Evolutionary conservation across 1,139 yeast species (phyloP), one percentile per base, ranked within the genome.

Genomic region (Debaryomyces nepalensis): DNA sequence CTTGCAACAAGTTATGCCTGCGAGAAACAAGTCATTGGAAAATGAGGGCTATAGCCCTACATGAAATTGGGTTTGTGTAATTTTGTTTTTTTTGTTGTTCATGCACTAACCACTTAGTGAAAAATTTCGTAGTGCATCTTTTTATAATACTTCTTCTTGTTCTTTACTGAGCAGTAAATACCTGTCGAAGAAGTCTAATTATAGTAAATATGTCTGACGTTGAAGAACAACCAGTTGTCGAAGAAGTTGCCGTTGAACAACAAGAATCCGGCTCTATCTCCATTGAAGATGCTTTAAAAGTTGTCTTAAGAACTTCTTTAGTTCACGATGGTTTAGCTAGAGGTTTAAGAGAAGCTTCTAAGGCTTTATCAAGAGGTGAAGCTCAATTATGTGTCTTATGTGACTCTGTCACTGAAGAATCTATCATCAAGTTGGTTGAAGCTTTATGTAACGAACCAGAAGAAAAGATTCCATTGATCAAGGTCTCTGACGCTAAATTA

Each of bases 241-340:
- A 83, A 75, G 85, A 81, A 72, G 84, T 77, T 66, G 95, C 84
- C 72, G 89, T 81, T 69, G 95, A 83, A 74, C 93, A 82, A 75
- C 87, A 82, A 73, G 84, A 84, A 68, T 72, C 87, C 63, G 88
- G 89, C 54, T 84, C 93, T 68, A 85, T 93, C 80, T 82, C 98
- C 73, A 86, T 93, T 64, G 99, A 95, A 82, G 99, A 95, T 73
- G 97, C 98, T 71, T 83, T 93, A 75, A 89, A 91, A 82, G 95
- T 90, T 71, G 99, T 93, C 70, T 86, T 93, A 72, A 91, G 96
- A 87, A 90, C 95, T 74, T 86, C 99, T 62, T 85, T 95, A 73
- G 89, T 91, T 70, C 96, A 90, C 84, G 97, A 93, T 75, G 99
- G 99, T 79, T 89, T 93, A 78, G 99, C 98, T 75, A 93, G 99